Percentiles rank a stretch among this genome's conserved stretches.
These are phyloP conservation scores for Lactarius quietus DNA, from an alignment of 768 basidiomycete species.

Conservation along the genomic window DNA sequence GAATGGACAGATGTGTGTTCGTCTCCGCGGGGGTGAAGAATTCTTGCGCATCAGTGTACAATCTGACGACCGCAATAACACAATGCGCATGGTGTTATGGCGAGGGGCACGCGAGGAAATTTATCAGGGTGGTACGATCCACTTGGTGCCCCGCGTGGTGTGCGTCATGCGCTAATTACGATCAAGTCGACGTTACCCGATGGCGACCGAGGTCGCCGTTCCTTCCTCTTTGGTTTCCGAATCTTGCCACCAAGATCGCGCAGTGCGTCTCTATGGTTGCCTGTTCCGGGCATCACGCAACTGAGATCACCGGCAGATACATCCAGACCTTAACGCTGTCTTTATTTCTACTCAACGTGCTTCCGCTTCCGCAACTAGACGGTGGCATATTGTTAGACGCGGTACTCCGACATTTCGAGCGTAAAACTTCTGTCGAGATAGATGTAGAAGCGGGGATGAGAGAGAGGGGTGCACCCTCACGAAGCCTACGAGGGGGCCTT, in stretches of 20 bases:
- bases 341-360: conserved; percentile 76
- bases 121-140: conserved; percentile 54
- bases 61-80: conserved; percentile 21
- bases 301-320: conserved; percentile 42
- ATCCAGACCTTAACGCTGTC: conserved; percentile 66
- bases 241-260: conserved; percentile 42
- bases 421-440: not conserved
- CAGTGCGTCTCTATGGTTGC: conserved; percentile 43
- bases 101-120: conserved; percentile 65
- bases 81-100: conserved; percentile 57
- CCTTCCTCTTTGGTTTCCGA: conserved; percentile 41
- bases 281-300: not conserved
- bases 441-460: conserved; percentile 20
- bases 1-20: conserved; percentile 49
- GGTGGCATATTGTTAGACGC: conserved; percentile 55
- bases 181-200: conserved; percentile 49
- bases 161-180: conserved; percentile 1
- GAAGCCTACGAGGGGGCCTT: not conserved
- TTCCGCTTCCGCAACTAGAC: conserved; percentile 70
- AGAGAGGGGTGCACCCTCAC: not conserved
- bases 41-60: conserved; percentile 54
- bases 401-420: conserved; percentile 25
- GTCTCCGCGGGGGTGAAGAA: conserved; percentile 46
- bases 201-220: conserved; percentile 44
- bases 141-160: not conserved